Base-by-base conservation (phyloP, 495 filamentous ascomycete genomes). In the Penicillium dipodomyicola region DNA sequence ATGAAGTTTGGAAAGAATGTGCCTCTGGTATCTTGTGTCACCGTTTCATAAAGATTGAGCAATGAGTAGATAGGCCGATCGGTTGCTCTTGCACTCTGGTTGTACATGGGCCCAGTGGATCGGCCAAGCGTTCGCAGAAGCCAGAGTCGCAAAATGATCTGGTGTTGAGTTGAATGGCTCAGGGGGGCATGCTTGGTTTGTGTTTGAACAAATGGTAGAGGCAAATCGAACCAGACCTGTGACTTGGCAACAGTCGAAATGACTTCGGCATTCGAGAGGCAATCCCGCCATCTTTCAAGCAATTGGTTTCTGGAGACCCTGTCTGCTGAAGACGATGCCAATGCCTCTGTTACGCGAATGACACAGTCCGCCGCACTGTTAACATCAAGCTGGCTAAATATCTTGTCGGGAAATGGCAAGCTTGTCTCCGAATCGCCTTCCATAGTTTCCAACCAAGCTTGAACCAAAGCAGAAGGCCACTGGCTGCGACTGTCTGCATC, bases 101-200 rank as follows among this genome's bases (percentile, higher is more conserved):
- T 64, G 54, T 70, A 68, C 54, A 65, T 54, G 40, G 62, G 64
- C 11, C 59, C 62, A 37, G 61, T 49, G 5, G 64, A 54, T 50
- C 60, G 58, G 43, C 65, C 67, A 23, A 79, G 51, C 0, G 63
- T 63, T 23, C 67, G 65, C 52, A 77, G 59, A 27, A 62, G 41
- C 76, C 76, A 79, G 11, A 79, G 50, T 23, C 76, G 73, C 23
- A 71, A 12, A 2, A 76, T 33, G 3, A 77, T 69, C 30, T 64
- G 69, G 9, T 68, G 65, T 7, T 62, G 67, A 3, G 52, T 40
- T 23, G 65, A 53, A n/a, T 61, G 20, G 6, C n/a, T 44, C 19
- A 37, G 17, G 40, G 23, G 29, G 19, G 43, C 45, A 17, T 22
- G 54, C 5, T 33, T 41, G 11, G 12, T 43, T n/a, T 27, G 23